phyloP scores from a whole-genome alignment of 148 eudicot genomes.

The Heliamphora exappendiculata region DNA sequence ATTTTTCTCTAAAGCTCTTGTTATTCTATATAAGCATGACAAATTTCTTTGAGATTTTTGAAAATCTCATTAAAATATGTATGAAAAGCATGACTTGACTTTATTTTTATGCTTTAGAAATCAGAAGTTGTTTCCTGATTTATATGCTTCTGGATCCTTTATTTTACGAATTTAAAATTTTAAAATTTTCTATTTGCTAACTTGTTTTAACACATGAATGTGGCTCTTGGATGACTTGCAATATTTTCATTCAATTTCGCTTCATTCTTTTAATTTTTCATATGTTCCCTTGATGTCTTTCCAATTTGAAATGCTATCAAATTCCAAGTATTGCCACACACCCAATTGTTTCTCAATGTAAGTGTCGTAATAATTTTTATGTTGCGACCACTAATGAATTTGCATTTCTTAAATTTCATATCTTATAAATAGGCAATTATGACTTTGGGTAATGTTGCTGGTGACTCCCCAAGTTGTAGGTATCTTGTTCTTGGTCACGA shows the following conservation, averaged over 20 bases:
- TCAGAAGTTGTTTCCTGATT: background rate
- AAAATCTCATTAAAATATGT: background rate
- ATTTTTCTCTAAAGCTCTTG: background rate
- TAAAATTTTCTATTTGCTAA: background rate
- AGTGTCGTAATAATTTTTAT: background rate
- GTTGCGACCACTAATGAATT: background rate
- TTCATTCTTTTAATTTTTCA: background rate
- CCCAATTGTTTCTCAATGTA: background rate
- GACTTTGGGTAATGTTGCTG: conserved; percentile 95
- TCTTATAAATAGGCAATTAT: conserved; percentile 64
- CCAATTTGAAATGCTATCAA: background rate
- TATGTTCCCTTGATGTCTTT: background rate
- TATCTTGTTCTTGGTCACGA: conserved; percentile 79
- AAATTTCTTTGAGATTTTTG: background rate
- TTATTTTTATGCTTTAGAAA: background rate
- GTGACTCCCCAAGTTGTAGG: conserved; percentile 87
- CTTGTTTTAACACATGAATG: background rate
- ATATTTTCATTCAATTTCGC: background rate
- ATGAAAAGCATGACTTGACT: background rate
- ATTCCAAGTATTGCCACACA: background rate
- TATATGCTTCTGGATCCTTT: background rate
- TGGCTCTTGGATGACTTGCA: background rate
- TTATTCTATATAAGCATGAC: background rate
- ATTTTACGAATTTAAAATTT: background rate
- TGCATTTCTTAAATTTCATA: background rate